Evolutionary conservation across 148 eudicot species (phyloP), one percentile per base, ranked within the genome.

Genomic region (Suaeda aralocaspica): DNA sequence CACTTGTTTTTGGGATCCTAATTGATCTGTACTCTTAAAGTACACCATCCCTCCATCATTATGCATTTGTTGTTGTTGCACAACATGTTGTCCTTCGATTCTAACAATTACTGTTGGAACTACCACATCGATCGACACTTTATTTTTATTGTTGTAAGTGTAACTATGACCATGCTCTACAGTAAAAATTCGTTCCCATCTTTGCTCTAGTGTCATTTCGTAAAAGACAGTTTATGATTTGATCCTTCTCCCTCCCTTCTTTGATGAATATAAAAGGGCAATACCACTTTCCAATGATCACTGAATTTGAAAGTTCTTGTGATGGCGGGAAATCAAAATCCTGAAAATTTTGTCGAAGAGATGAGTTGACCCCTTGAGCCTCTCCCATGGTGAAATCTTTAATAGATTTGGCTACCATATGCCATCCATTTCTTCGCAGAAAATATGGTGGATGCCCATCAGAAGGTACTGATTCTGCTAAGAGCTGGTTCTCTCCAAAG

Each of bases 211-310:
- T 14, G 72, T 65, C 75, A 79, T 53, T 50, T 61, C 70, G 61
- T 79, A 66, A 60, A 66, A 80, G 34, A 76, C 48, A 72, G 18
- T 36, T 46, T n/a, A 71, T 71, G 13, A 75, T 15, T 31, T 62
- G 76, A 5, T 76, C 58, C 18, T 67, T 71, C 61, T 51, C 30
- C 2, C 41, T 60, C 34, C 73, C 72, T 3, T 90, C 96, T 24
- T 59, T 78, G 51, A 85, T 66, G 29, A 85, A 85, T 74, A 87
- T 77, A 41, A 79, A 87, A n/a, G 96, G 96, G 73, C 90, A 82
- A 45, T 85, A 87, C 90, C 92, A 90, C 46, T 73, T 81, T 13
- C 90, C 92, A 14, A 85, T 71, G 42, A 76, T 56, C 16, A 74
- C 56, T 2, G 82, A 61, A 3, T 48, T 69, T 0, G 90, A 84